Evolutionary conservation across 2,329 filamentous ascomycete species (phyloP), one percentile per base, ranked within the genome.

Genomic region (Colletotrichum noveboracense): DNA sequence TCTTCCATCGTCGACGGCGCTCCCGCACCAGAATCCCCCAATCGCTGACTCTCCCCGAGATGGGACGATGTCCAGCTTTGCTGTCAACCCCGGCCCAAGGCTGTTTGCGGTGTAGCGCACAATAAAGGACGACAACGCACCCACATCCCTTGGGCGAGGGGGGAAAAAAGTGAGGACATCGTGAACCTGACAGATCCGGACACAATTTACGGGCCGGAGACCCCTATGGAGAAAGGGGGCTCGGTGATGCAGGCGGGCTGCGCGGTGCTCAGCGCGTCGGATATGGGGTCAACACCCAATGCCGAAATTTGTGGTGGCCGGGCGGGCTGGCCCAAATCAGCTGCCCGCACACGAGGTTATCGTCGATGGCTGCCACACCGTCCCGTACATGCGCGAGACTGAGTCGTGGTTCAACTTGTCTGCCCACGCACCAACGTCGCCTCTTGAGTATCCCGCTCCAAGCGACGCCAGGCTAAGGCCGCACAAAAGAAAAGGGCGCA

Each of bases 81-180:
- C 69, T 56, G 55, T 43, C 72, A 71, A 62, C 43, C 56, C 68
- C 61, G 55, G 68, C 13, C 52, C 10, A 32, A 69, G 18, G 30
- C 72, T 67, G 55, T 14, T 71, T 71, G 36, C 36, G 68, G 72
- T 62, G 68, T 75, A 75, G 72, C 72, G 61, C 18, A 62, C 61
- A 48, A 65, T 18, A 30, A 56, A 13, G 65, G 64, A 65, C 66
- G 18, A 73, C 34, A 52, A n/a, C 32, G 13, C 61, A 62, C 34
- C 38, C 56, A 43, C 38, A 34, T 38, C 34, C 61, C 34, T 64
- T 38, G 58, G 16, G 10, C 26, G 28, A 61, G 58, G 12, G 56
- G 28, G 26, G 5, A 16, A 12, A 61, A 28, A 38, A 43, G 16
- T 30, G 32, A 67, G 43, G 65, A 30, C 32, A 38, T 68, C 67